A percentile compares a stretch with the other conserved stretches of the same genome.
Evolutionary conservation across 768 basidiomycete genomes (phyloP).

Genomic region (Tephrocybe sp.): DNA sequence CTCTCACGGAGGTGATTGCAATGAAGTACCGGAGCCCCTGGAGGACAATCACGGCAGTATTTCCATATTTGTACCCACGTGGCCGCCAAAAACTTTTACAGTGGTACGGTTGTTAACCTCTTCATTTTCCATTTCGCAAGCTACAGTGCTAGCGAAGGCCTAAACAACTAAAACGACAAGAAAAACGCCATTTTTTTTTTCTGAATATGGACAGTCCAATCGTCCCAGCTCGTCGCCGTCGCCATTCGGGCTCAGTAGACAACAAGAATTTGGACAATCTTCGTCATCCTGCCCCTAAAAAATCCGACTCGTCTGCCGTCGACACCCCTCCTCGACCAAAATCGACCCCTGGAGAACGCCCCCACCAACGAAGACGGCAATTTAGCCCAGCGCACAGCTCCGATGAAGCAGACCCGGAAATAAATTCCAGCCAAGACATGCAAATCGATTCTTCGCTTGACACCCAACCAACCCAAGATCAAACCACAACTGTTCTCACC

Average conservation of each 20-base stretch:
- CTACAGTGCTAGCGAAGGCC: neutral
- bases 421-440: slow-evolving; percentile 25
- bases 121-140: neutral
- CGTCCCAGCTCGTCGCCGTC: slow-evolving; percentile 49
- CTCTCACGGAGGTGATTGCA: too few species aligned
- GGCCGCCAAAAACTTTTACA: slow-evolving; percentile 8
- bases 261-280: slow-evolving; percentile 23
- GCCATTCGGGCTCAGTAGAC: slow-evolving; percentile 59
- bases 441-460: slow-evolving; percentile 25
- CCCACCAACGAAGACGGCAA: slow-evolving; percentile 43
- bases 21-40: neutral
- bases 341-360: slow-evolving; percentile 68
- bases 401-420: slow-evolving; percentile 29
- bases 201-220: slow-evolving; percentile 23
- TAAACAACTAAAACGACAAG: neutral
- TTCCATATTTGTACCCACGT: slow-evolving; percentile 8
- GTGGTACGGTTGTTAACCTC: neutral
- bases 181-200: neutral
- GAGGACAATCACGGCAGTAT: neutral
- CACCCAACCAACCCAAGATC: slow-evolving; percentile 5
- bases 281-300: slow-evolving; percentile 20
- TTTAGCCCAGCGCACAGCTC: slow-evolving; percentile 37
- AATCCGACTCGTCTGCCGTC: slow-evolving; percentile 24
- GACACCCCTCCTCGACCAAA: slow-evolving; percentile 68
- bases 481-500: slow-evolving; percentile 16